Percentiles rank a stretch among this genome's conserved stretches.
phyloP scores from a whole-genome alignment of 1,284 basidiomycete species.

The Melampsora americana region DNA sequence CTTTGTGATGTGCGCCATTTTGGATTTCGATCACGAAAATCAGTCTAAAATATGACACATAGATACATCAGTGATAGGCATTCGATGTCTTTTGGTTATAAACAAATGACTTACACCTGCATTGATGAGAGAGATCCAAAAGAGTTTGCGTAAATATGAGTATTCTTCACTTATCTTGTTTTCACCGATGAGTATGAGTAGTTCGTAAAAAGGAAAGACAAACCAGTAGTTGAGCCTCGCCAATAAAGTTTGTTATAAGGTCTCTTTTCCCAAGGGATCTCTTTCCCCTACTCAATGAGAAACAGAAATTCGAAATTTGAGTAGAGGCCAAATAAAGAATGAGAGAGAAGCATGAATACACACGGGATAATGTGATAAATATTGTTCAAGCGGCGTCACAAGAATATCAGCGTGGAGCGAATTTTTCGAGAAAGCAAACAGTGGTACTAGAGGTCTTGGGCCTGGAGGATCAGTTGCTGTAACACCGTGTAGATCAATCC shows the following conservation, averaged over 20 bases:
- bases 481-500: constrained; percentile 46
- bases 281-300: constrained; percentile 14
- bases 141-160: constrained; percentile 16
- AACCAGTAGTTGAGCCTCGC: constrained; percentile 57
- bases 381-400: constrained; percentile 58
- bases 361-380: constrained; percentile 45
- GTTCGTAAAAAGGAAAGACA: constrained; percentile 49
- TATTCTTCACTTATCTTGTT: constrained; percentile 47
- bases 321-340: background rate
- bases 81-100: too few species aligned
- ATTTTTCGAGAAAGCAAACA: constrained; percentile 52
- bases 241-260: constrained; percentile 52
- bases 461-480: constrained; percentile 50
- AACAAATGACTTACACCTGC: background rate
- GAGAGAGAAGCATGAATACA: background rate
- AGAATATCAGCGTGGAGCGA: constrained; percentile 57
- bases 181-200: too few species aligned
- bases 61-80: too few species aligned
- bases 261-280: constrained; percentile 54
- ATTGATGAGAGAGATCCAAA: too few species aligned
- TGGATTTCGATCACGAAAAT: constrained; percentile 17
- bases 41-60: constrained; percentile 2
- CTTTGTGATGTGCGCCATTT: constrained; percentile 50
- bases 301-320: background rate
- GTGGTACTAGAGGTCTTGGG: constrained; percentile 48